Evolutionary conservation across 768 basidiomycete genomes (phyloP).

Genomic region (Rhodosporidiobolus odoratus): DNA sequence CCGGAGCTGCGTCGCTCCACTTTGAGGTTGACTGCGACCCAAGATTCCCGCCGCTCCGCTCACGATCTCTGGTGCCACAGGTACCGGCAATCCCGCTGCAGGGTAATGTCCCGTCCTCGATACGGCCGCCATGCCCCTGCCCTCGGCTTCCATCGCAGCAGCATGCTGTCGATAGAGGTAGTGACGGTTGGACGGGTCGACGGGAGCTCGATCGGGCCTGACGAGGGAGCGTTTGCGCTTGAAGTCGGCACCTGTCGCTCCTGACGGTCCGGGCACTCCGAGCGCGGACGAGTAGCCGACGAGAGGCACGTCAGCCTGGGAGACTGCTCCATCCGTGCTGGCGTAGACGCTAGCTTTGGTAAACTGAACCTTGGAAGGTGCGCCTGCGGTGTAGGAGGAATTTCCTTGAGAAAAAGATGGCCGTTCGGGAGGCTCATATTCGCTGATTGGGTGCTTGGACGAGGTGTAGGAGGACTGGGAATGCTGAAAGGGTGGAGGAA

Average conservation of each 20-base stretch:
- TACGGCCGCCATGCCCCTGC: constrained; percentile 61
- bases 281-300: constrained; percentile 11
- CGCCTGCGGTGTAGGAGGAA: neutral
- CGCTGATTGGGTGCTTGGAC: neutral
- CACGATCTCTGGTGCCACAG: constrained; percentile 8
- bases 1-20: constrained; percentile 53
- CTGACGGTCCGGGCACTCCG: neutral
- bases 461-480: no score
- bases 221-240: constrained; percentile 86
- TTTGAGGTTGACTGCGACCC: constrained; percentile 22
- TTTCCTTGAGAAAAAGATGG: neutral
- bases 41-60: constrained; percentile 18
- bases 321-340: neutral
- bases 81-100: constrained; percentile 43
- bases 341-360: neutral
- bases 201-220: constrained; percentile 87
- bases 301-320: constrained; percentile 24
- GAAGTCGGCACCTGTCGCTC: constrained; percentile 42
- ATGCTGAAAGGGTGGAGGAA: no score
- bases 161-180: constrained; percentile 90
- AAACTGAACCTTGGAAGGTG: constrained; percentile 15
- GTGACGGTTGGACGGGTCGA: constrained; percentile 86
- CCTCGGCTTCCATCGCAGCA: constrained; percentile 66
- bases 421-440: neutral
- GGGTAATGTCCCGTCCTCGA: constrained; percentile 78